Conservation (phyloP, 2,329 filamentous ascomycete genomes). For the Rutstroemia sp. region DNA sequence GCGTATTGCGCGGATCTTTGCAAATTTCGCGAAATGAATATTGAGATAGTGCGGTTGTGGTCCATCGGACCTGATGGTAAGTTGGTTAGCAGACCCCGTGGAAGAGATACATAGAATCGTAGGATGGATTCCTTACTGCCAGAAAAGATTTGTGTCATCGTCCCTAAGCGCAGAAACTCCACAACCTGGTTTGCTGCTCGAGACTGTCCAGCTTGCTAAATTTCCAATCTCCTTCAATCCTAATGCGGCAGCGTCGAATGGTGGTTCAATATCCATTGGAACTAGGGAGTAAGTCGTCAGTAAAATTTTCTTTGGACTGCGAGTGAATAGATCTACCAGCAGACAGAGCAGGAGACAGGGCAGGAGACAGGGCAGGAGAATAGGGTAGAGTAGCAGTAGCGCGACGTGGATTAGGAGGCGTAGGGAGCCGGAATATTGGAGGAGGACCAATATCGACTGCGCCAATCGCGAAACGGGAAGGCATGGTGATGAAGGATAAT, state of each 20-base stretch:
- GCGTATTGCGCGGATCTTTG: conserved; percentile 70
- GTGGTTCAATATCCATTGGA: conserved; percentile 28
- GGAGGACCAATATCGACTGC: too few species aligned
- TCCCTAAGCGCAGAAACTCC: conserved; percentile 69
- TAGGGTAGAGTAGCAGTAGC: not conserved
- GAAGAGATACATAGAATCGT: not conserved
- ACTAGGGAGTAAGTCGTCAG: conserved; percentile 13
- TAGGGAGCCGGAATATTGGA: too few species aligned
- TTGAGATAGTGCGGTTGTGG: conserved; percentile 77
- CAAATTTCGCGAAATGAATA: conserved; percentile 78
- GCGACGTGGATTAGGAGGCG: too few species aligned
- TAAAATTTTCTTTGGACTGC: conserved; percentile 6
- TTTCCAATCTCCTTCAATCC: conserved; percentile 79
- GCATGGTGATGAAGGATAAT: not conserved
- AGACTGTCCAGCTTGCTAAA: conserved; percentile 75
- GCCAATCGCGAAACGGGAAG: not conserved
- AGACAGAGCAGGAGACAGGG: not conserved
- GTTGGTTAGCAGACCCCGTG: not conserved
- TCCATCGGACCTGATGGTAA: conserved; percentile 59
- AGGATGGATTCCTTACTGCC: conserved; percentile 52
- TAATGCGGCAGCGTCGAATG: conserved; percentile 41
- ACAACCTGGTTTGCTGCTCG: conserved; percentile 72
- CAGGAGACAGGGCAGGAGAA: not conserved
- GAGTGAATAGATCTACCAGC: not conserved
- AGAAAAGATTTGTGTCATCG: conserved; percentile 66